Percentiles rank a stretch among this genome's conserved stretches.
Evolutionary conservation across 805 yeast genomes (phyloP).

Genomic region (Maudiozyma pseudohumilis): DNA sequence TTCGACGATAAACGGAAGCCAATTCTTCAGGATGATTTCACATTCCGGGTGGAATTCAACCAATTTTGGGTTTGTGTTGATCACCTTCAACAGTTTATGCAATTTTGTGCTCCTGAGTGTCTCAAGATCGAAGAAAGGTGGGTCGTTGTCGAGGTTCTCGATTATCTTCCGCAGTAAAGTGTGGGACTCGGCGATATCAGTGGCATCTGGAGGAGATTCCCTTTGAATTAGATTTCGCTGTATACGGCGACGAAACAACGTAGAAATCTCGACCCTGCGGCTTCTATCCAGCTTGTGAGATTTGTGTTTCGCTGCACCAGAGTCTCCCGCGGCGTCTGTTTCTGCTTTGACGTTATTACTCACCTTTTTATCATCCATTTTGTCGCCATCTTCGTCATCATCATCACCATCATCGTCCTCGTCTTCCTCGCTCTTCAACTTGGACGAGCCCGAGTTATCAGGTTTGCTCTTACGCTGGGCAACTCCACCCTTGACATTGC

Average conservation of each 20-base stretch:
- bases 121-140: constrained; percentile 25
- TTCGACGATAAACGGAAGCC: constrained; percentile 17
- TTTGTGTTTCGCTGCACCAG: background rate
- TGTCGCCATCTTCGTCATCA: background rate
- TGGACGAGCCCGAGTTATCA: background rate
- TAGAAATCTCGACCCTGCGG: constrained; percentile 21
- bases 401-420: background rate
- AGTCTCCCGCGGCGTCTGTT: background rate
- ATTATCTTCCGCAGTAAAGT: constrained; percentile 19
- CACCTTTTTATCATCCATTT: background rate
- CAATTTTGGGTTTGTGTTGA: constrained; percentile 18
- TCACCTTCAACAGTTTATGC: constrained; percentile 26
- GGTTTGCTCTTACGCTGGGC: background rate
- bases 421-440: background rate
- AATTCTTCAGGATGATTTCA: constrained; percentile 15
- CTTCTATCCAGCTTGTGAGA: constrained; percentile 16
- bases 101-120: constrained; percentile 24
- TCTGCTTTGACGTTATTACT: background rate
- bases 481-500: background rate
- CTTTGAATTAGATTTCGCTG: constrained; percentile 27
- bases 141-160: constrained; percentile 18
- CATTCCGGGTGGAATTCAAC: constrained; percentile 25
- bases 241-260: constrained; percentile 24
- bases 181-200: constrained; percentile 21
- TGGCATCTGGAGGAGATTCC: constrained; percentile 19